Evolutionary conservation across 1,284 basidiomycete genomes (phyloP).

Genomic region (Melanopsichium pennsylvanicum): DNA sequence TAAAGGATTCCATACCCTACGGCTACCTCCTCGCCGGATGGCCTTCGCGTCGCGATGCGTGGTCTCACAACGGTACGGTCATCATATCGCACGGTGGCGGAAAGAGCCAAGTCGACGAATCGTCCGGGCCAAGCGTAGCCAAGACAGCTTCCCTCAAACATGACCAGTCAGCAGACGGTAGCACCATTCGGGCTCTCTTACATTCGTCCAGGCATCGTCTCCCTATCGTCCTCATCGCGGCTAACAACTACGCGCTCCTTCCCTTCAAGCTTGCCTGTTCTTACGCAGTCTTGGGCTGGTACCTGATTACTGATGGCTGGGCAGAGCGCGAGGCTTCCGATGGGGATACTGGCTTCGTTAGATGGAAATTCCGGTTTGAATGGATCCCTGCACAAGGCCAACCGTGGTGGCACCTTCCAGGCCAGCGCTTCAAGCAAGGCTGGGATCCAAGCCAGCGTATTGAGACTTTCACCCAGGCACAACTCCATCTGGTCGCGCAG

Average conservation of each 20-base stretch:
- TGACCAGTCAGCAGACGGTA: constrained; percentile 35
- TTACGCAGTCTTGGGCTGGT: constrained; percentile 55
- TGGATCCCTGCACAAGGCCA: constrained; percentile 40
- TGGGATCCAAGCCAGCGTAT: constrained; percentile 30
- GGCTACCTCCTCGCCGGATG: constrained; percentile 51
- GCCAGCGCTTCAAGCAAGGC: background rate
- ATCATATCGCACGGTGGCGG: constrained; percentile 51
- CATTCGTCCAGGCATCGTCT: constrained; percentile 20
- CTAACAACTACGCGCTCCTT: constrained; percentile 34
- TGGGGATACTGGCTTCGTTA: constrained; percentile 9
- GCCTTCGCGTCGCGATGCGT: constrained; percentile 39
- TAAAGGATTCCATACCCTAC: constrained; percentile 32
- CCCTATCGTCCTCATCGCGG: constrained; percentile 44
- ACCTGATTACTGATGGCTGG: constrained; percentile 49
- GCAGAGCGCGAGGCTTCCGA: constrained; percentile 21
- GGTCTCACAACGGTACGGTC: constrained; percentile 34
- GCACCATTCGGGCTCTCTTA: constrained; percentile 37
- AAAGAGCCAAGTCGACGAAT: constrained; percentile 13
- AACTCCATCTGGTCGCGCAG: constrained; percentile 4
- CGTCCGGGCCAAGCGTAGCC: background rate
- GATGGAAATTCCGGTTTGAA: constrained; percentile 55
- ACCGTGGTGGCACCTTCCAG: constrained; percentile 41
- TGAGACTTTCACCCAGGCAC: constrained; percentile 13
- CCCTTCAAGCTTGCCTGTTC: constrained; percentile 34
- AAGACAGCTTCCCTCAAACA: constrained; percentile 22